Percentiles rank a stretch among this genome's conserved stretches.
Evolutionary conservation across 108 stramenopile species (phyloP).

Genomic region (Cylindrotheca fusiformis): DNA sequence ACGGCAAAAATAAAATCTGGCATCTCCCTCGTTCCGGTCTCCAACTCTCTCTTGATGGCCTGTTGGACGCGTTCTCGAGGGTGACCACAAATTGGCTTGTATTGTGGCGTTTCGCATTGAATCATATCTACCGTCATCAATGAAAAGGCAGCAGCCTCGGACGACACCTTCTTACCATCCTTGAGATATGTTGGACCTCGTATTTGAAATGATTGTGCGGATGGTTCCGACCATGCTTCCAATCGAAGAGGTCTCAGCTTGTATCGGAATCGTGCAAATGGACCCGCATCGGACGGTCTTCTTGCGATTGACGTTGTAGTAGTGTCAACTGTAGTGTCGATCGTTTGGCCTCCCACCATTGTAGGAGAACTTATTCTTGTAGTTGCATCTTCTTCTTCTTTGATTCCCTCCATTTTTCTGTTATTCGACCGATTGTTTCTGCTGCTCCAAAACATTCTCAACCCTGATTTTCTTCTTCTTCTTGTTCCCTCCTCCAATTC

Average conservation of each 20-base stretch:
- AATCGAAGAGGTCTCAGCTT: conserved; percentile 28
- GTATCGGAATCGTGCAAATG: conserved; percentile 5
- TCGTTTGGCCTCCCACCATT: too few species aligned
- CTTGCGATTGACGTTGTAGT: too few species aligned
- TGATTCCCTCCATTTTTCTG: too few species aligned
- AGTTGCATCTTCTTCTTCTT: too few species aligned
- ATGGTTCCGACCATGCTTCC: conserved; percentile 77
- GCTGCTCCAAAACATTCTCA: too few species aligned
- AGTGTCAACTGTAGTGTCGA: too few species aligned
- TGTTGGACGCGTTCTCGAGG: conserved; percentile 81
- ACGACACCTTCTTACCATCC: conserved; percentile 63
- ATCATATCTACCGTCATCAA: conserved; percentile 83
- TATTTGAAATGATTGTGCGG: conserved; percentile 71
- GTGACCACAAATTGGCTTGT: conserved; percentile 77
- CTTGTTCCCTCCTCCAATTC: too few species aligned
- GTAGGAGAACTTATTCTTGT: too few species aligned
- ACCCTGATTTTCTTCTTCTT: too few species aligned
- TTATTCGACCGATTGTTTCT: too few species aligned
- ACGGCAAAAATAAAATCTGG: conserved; percentile 77
- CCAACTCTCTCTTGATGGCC: conserved; percentile 49
- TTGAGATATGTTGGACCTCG: conserved; percentile 71
- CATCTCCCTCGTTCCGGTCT: conserved; percentile 42
- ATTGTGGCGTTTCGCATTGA: conserved; percentile 51
- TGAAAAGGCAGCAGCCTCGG: conserved; percentile 69
- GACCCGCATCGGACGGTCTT: conserved; percentile 3